Evolutionary conservation across 1,139 yeast genomes (phyloP), one percentile per base, ranked within the genome.

Genomic region (Scheffersomyces illinoinensis): DNA sequence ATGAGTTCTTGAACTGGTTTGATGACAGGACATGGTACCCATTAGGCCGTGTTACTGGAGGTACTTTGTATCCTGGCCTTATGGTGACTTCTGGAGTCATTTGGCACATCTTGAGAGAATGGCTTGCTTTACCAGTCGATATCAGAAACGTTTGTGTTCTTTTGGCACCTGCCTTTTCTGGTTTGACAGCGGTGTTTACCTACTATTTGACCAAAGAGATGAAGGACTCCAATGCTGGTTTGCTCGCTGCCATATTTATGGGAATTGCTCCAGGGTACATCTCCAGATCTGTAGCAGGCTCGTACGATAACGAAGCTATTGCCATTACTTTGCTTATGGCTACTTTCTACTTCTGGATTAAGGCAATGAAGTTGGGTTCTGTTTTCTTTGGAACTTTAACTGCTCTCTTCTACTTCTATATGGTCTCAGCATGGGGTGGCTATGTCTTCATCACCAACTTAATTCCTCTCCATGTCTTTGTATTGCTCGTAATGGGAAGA

Each of bases 351-450:
- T 85, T 92, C 64, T 96, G 99, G 99, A 90, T 95, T 76, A 93
- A 92, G 76, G 89, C 97, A 18, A 85, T 92, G 77, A 95, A 93
- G 75, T 79, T 90, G 54, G 99, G 99, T 46, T 91, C 97, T 2
- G 89, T 93, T 19, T 83, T 91, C 66, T 91, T 89, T 81, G 96
- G 93, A 20, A 84, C 96, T 5, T 77, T 90, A 67, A 88, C 98
- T 47, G 97, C 99, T 2, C 74, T 92, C 54, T 90, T 89, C 68
- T 96, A 96, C 79, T 96, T 96, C 76, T 96, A 96, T 82, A 96
- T 96, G 99, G 99, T 96, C 56, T 89, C 97, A 57, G 99, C 99
- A n/a, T 96, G 99, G 99, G 99, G 99, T 81, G 99, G 99, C 23
- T 96, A 96, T 72, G 99, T 95, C 56, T 96, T 96, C 80, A 96